A percentile compares a stretch with the other conserved stretches of the same genome.
Conservation (phyloP, 768 basidiomycete genomes). For the Tulasnella sp. region DNA sequence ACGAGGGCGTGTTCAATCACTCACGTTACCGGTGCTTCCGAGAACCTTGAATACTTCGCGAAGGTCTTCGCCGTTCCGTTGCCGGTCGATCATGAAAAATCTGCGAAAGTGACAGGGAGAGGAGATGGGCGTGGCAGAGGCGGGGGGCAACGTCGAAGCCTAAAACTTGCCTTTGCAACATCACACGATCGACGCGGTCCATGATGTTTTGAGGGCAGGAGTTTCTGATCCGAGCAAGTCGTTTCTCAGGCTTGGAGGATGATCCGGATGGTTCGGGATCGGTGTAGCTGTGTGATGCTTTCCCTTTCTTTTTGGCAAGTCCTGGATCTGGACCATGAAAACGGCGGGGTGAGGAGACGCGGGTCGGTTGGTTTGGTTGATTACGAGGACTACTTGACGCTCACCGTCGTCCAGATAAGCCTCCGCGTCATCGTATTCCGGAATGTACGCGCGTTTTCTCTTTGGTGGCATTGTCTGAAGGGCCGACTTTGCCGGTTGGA, state of each 20-base stretch:
- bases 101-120: conserved; percentile 47
- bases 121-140: neutral
- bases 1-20: conserved; percentile 38
- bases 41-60: conserved; percentile 70
- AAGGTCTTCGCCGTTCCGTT: conserved; percentile 54
- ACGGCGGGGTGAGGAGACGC: neutral
- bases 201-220: conserved; percentile 31
- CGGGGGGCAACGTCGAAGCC: neutral
- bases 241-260: conserved; percentile 36
- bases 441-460: neutral
- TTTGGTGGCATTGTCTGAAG: neutral
- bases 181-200: conserved; percentile 42
- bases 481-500: neutral
- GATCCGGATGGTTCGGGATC: neutral
- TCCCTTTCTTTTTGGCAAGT: neutral
- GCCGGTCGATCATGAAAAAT: conserved; percentile 77
- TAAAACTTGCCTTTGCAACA: conserved; percentile 41
- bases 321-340: neutral
- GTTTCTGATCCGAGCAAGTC: conserved; percentile 35
- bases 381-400: neutral
- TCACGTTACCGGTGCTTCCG: conserved; percentile 79
- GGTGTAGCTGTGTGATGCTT: neutral
- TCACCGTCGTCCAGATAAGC: neutral
- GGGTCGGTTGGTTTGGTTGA: too few relatives aligned
- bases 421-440: neutral